Percentiles rank a stretch among this genome's conserved stretches.
These are phyloP conservation scores for Kazachstania martiniae DNA, from an alignment of 805 yeast species.

Conservation along the genomic window DNA sequence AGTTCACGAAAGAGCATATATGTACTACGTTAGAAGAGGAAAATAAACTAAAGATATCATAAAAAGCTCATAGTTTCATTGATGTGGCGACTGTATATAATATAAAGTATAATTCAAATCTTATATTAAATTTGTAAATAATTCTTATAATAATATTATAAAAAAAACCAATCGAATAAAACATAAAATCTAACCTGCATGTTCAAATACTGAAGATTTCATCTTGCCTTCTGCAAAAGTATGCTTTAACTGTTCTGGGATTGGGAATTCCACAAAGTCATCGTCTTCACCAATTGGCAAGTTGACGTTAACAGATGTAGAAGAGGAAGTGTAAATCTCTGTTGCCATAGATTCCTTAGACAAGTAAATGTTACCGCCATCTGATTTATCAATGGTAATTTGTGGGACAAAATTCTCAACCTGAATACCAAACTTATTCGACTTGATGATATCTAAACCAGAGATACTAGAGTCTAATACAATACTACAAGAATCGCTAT, in stretches of 20 bases:
- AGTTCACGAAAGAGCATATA: constrained; percentile 86
- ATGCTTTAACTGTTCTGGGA: constrained; percentile 89
- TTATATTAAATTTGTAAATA: background rate
- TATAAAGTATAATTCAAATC: background rate
- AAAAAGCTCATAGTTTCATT: too few species aligned
- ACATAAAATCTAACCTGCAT: constrained; percentile 44
- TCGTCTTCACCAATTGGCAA: constrained; percentile 60
- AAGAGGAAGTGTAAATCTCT: constrained; percentile 73
- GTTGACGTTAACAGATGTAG: constrained; percentile 79
- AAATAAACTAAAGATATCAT: constrained; percentile 15
- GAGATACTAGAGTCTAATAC: constrained; percentile 79
- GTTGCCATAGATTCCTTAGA: constrained; percentile 59
- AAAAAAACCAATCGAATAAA: too few species aligned
- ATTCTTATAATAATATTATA: background rate
- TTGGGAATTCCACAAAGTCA: constrained; percentile 70
- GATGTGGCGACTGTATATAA: too few species aligned
- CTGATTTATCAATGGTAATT: constrained; percentile 79
- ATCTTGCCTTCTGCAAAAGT: constrained; percentile 51
- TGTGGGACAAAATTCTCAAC: constrained; percentile 74
- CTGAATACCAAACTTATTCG: constrained; percentile 73
- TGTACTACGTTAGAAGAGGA: constrained; percentile 81
- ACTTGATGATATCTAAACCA: constrained; percentile 80
- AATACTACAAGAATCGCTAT: constrained; percentile 60
- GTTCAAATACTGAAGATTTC: constrained; percentile 66
- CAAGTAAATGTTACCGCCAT: constrained; percentile 73